phyloP scores from a whole-genome alignment of 2,329 filamentous ascomycete species.

The Pyricularia sp. region DNA sequence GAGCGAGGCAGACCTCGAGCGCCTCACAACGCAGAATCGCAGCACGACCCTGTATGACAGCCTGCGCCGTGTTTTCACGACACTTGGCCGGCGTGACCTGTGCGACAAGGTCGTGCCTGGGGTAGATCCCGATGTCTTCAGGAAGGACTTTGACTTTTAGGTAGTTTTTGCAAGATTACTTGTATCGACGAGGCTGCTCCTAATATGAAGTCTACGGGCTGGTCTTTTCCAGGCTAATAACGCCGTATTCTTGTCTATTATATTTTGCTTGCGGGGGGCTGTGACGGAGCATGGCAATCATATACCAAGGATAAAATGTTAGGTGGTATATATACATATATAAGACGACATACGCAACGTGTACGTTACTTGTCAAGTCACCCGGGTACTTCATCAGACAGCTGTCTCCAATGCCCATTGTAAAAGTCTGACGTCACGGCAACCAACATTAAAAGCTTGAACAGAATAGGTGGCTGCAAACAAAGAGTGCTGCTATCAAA shows the following conservation, averaged over 20 bases:
- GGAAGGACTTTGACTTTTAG: slow-evolving; percentile 80
- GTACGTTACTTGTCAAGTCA: too few species aligned
- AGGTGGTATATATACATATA: neutral
- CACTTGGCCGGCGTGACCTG: slow-evolving; percentile 86
- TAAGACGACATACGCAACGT: too few species aligned
- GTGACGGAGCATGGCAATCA: neutral
- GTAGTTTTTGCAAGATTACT: neutral
- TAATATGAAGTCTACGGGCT: neutral
- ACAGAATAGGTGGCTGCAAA: neutral
- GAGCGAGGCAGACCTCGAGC: slow-evolving; percentile 65
- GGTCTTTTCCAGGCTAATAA: neutral
- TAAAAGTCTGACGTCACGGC: neutral
- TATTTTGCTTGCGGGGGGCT: neutral
- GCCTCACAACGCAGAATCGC: slow-evolving; percentile 89
- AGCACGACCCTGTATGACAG: slow-evolving; percentile 97
- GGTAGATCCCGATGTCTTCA: slow-evolving; percentile 84
- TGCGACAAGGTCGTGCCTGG: slow-evolving; percentile 80
- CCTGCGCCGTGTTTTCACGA: slow-evolving; percentile 83
- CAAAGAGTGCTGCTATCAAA: neutral
- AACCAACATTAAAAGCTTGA: neutral
- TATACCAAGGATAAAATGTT: neutral
- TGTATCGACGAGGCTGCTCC: neutral
- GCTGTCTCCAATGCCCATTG: too few species aligned
- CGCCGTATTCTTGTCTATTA: neutral
- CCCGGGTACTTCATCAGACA: too few species aligned